Conservation (phyloP, 2,329 filamentous ascomycete genomes). For the Rhynchosporium graminicola region DNA sequence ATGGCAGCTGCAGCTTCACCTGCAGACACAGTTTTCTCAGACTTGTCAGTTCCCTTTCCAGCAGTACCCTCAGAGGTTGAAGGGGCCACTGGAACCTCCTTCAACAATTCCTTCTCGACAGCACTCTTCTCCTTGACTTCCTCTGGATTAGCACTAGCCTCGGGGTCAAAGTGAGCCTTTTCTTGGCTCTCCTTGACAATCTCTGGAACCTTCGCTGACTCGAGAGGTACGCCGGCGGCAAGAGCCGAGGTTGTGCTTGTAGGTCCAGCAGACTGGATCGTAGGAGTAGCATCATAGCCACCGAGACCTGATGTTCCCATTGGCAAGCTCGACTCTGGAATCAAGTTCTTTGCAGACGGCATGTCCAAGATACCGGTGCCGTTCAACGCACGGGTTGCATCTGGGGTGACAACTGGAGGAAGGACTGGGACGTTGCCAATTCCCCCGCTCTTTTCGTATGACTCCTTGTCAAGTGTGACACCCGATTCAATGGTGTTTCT, state of each 20-base stretch:
- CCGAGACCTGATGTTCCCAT: constrained; percentile 51
- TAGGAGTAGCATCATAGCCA: constrained; percentile 53
- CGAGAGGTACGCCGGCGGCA: constrained; percentile 47
- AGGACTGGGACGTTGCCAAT: constrained; percentile 43
- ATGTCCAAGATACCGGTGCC: constrained; percentile 48
- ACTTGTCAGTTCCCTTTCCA: constrained; percentile 55
- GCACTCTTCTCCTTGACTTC: constrained; percentile 71
- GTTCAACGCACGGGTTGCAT: constrained; percentile 39
- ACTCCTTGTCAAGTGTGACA: constrained; percentile 77
- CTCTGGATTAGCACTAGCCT: constrained; percentile 64
- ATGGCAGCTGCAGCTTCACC: constrained; percentile 47
- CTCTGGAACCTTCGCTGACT: constrained; percentile 53
- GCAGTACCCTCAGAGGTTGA: constrained; percentile 58
- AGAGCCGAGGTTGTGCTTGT: constrained; percentile 46
- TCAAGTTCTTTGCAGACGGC: constrained; percentile 62
- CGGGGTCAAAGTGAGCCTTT: constrained; percentile 62
- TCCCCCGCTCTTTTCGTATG: constrained; percentile 79
- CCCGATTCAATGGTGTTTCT: constrained; percentile 69
- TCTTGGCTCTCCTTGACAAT: constrained; percentile 73
- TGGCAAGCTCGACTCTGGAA: constrained; percentile 81
- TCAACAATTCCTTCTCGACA: constrained; percentile 70
- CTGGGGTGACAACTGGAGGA: constrained; percentile 46
- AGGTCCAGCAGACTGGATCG: constrained; percentile 53
- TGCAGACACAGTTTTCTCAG: constrained; percentile 48
- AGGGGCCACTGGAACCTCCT: constrained; percentile 62